Conservation (phyloP, 805 yeast species). For the Grigorovia jiainica region DNA sequence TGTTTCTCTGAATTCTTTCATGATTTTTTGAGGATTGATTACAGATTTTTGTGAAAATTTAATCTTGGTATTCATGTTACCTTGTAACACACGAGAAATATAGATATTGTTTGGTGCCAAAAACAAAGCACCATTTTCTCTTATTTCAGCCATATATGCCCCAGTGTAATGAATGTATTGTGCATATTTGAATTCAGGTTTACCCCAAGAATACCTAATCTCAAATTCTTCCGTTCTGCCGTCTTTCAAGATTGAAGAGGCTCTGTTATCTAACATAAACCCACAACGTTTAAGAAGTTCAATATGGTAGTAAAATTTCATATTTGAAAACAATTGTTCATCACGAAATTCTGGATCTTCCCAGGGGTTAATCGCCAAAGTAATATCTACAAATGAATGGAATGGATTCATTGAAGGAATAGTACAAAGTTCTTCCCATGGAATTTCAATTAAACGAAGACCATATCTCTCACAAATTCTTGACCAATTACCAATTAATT, state of each 20-base stretch:
- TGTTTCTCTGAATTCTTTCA: conserved; percentile 55
- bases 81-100: conserved; percentile 59
- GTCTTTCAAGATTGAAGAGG: conserved; percentile 51
- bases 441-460: conserved; percentile 71
- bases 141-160: conserved; percentile 76
- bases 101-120: conserved; percentile 84
- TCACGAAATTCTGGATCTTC: conserved; percentile 43
- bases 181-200: conserved; percentile 66
- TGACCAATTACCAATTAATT: conserved; percentile 65
- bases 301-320: conserved; percentile 67
- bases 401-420: conserved; percentile 76
- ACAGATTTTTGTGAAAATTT: conserved; percentile 29
- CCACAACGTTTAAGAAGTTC: conserved; percentile 60
- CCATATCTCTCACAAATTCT: conserved; percentile 83
- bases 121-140: conserved; percentile 68
- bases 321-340: conserved; percentile 35
- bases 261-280: conserved; percentile 73
- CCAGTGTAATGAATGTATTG: conserved; percentile 91
- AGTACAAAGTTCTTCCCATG: conserved; percentile 78
- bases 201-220: conserved; percentile 85
- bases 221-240: conserved; percentile 39
- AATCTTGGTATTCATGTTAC: conserved; percentile 24
- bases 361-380: conserved; percentile 66
- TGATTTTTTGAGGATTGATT: conserved; percentile 62
- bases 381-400: conserved; percentile 69